phyloP scores from a whole-genome alignment of 1,284 basidiomycete genomes.

The Moesziomyces sp. region DNA sequence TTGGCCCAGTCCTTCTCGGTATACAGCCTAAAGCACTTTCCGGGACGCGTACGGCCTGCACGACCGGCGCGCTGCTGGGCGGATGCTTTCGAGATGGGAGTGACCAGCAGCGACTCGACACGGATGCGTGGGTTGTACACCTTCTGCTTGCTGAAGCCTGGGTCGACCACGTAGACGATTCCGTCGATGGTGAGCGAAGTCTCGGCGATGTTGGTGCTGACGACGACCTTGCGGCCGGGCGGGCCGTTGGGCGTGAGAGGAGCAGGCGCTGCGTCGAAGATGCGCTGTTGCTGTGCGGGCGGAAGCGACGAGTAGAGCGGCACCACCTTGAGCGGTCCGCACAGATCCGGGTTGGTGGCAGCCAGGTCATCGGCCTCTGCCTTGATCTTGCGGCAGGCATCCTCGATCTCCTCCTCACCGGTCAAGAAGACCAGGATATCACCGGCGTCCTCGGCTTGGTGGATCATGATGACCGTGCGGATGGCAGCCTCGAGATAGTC shows the following conservation, averaged over 20 bases:
- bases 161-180: conserved; percentile 98
- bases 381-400: conserved; percentile 92
- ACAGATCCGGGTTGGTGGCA: conserved; percentile 61
- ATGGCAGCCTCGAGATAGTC: conserved; percentile 98
- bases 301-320: conserved; percentile 94
- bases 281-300: conserved; percentile 90
- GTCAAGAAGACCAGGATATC: conserved; percentile 95
- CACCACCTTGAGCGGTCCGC: conserved; percentile 82
- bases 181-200: conserved; percentile 98
- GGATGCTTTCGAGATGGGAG: conserved; percentile 94
- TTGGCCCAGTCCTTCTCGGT: conserved; percentile 95
- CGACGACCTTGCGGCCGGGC: conserved; percentile 89
- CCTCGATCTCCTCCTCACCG: conserved; percentile 98
- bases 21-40: conserved; percentile 96
- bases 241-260: conserved; percentile 76
- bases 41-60: conserved; percentile 92
- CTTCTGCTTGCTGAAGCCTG: conserved; percentile 96
- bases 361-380: conserved; percentile 72
- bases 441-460: conserved; percentile 91
- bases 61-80: conserved; percentile 96
- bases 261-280: conserved; percentile 87
- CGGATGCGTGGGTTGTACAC: conserved; percentile 96
- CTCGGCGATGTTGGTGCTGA: conserved; percentile 98
- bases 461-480: conserved; percentile 95
- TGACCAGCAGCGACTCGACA: conserved; percentile 91